Evolutionary conservation across 108 stramenopile species (phyloP).

Genomic region (Bacterosira constricta): DNA sequence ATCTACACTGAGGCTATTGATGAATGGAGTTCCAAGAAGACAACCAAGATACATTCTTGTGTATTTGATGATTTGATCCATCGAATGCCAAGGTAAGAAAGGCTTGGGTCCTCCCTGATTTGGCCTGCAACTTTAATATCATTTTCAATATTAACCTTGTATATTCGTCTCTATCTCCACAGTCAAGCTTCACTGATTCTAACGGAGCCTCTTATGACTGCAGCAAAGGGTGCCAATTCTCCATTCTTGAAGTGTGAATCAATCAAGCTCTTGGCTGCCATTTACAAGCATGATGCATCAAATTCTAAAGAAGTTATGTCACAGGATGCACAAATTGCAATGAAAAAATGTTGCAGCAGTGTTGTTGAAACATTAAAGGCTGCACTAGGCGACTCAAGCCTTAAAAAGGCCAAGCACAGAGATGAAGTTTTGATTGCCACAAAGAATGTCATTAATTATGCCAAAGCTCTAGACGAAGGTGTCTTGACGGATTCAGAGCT

Average conservation of each 20-base stretch:
- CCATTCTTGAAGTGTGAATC: slow-evolving; percentile 72
- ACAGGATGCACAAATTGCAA: slow-evolving; percentile 1
- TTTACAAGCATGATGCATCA: slow-evolving; percentile 18
- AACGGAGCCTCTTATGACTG: slow-evolving; percentile 41
- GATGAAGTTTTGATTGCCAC: slow-evolving; percentile 34
- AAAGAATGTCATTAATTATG: slow-evolving; percentile 27
- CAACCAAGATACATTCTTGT: slow-evolving; percentile 56
- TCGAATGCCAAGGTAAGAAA: slow-evolving; percentile 41
- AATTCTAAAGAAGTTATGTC: slow-evolving; percentile 18
- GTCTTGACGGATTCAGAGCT: slow-evolving; percentile 10
- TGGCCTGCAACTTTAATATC: background rate
- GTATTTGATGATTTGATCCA: slow-evolving; percentile 74
- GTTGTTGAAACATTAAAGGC: slow-evolving; percentile 6
- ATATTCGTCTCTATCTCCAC: background rate
- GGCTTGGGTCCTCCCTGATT: background rate
- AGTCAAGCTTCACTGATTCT: slow-evolving; percentile 48
- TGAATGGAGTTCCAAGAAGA: slow-evolving; percentile 78
- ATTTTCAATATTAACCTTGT: background rate
- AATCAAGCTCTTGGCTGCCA: slow-evolving; percentile 54
- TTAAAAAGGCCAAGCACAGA: slow-evolving; percentile 36
- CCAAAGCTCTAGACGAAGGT: slow-evolving; percentile 13
- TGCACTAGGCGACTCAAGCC: slow-evolving; percentile 20
- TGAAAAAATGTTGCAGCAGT: slow-evolving; percentile 24
- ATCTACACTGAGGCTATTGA: slow-evolving; percentile 46
- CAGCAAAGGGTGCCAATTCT: slow-evolving; percentile 56